These are phyloP conservation scores for Psophocarpus tetragonolobus DNA, from an alignment of 306 rosid genomes.

Conservation along the genomic window DNA sequence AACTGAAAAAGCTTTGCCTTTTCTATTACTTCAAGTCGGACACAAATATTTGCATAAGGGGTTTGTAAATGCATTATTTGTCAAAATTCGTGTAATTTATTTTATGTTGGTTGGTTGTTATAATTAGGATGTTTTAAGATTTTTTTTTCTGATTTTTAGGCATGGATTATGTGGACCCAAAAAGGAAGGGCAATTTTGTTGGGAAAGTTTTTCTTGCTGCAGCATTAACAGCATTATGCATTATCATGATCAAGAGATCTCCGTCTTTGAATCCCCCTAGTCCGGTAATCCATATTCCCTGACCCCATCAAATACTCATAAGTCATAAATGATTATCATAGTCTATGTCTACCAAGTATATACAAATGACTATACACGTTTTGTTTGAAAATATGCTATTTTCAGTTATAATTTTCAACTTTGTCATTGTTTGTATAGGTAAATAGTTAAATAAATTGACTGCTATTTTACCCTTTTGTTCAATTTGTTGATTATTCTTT, in stretches of 20 bases:
- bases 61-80: not conserved
- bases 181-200: slow-evolving; percentile 66
- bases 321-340: not conserved
- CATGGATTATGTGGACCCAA: slow-evolving; percentile 81
- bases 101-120: not conserved
- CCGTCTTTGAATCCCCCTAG: slow-evolving; percentile 71
- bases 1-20: not conserved
- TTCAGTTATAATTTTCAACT: not conserved
- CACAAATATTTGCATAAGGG: slow-evolving; percentile 2
- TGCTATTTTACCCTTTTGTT: not conserved
- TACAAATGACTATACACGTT: too few species aligned
- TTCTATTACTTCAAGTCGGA: slow-evolving; percentile 14
- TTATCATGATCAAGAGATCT: slow-evolving; percentile 82
- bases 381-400: slow-evolving; percentile 16
- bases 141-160: slow-evolving; percentile 50
- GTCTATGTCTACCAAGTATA: not conserved
- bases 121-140: slow-evolving; percentile 3
- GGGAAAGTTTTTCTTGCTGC: slow-evolving; percentile 85
- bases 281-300: slow-evolving; percentile 53
- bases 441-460: not conserved
- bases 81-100: slow-evolving; percentile 8
- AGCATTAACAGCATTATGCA: slow-evolving; percentile 68
- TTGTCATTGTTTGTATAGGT: not conserved
- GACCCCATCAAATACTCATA: not conserved
- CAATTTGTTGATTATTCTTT: not conserved